Base-by-base conservation (phyloP, 208 protist species). In the Lotmaria passim region DNA sequence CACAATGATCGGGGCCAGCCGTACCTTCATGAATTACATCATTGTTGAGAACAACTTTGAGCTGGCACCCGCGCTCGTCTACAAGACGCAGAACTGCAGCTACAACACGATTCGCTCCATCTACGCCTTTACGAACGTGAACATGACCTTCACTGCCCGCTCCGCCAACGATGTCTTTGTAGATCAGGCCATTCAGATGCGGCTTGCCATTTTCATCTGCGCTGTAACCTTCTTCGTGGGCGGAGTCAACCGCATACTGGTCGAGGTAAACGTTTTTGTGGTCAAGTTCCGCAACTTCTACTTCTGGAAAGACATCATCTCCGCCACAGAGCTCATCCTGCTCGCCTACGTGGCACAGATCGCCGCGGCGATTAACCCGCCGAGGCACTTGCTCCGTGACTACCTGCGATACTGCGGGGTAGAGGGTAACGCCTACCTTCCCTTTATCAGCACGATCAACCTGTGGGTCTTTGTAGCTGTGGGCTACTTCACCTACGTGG, bases 271-370 rank as follows among this genome's bases (percentile, higher is more conserved):
- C 62, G 64, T 95, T 31, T 95, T 87, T 34, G 60, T 69, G 14
- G 36, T 86, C 36, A 83, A 79, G 60, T 86, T 73, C 65, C 75
- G 86, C 52, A 95, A 89, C 73, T 89, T 95, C 43, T 76, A 77
- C 48, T 43, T 95, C 59, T 81, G 76, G 59, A 95, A 95, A 51
- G 90, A 93, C 55, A 64, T 88, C 43, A 39, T 95, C 23, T 91
- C 85, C 1, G 90, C 90, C 6, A 44, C 60, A 23, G 90, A 95
- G 73, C 62, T 95, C 36, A 69, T 85, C 11, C 34, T 93, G 17
- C 59, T 93, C 0, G 73, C 61, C 36, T 86, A 87, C 59, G 57
- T 95, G 23, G 30, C 83, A 0, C 75, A 84, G 55, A 82, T 86
- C 31, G 57, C 60, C 36, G 50, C 77, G 24, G 75, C 85, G 33